Conservation (phyloP, 2,329 filamentous ascomycete species). For the Cylindrodendrum hubeiense region DNA sequence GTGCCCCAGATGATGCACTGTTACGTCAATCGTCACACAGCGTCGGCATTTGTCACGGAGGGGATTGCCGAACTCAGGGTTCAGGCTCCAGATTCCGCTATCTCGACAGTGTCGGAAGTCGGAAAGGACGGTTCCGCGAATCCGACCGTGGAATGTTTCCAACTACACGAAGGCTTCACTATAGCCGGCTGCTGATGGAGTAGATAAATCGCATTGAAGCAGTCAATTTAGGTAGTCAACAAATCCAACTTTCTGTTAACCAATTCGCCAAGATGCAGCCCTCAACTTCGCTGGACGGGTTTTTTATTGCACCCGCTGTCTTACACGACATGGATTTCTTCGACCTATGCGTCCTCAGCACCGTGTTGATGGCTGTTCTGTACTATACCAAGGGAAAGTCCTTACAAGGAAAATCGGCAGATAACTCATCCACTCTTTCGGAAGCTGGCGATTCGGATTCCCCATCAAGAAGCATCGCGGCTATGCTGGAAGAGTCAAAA, state of each 20-base stretch:
- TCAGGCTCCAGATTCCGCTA: background rate
- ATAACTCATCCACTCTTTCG: background rate
- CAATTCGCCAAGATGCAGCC: background rate
- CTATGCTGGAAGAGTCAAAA: slow-evolving; percentile 93
- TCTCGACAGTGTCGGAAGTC: slow-evolving; percentile 9
- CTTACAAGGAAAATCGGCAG: background rate
- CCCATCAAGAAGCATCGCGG: slow-evolving; percentile 81
- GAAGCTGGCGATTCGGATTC: background rate
- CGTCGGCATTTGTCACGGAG: background rate
- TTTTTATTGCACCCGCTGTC: background rate
- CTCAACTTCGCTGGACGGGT: background rate
- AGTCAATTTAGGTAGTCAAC: background rate
- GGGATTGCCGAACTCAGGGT: background rate
- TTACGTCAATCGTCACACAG: background rate
- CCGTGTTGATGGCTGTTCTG: background rate
- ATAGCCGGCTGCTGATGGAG: background rate
- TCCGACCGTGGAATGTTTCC: background rate
- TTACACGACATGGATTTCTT: slow-evolving; percentile 10
- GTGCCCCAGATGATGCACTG: background rate
- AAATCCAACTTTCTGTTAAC: background rate
- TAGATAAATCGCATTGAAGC: slow-evolving; percentile 8
- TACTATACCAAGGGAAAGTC: slow-evolving; percentile 14
- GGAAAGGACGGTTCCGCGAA: slow-evolving; percentile 5
- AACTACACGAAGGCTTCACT: background rate
- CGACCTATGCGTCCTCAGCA: slow-evolving; percentile 1